phyloP scores from a whole-genome alignment of 768 basidiomycete genomes.

The Russula sp. region DNA sequence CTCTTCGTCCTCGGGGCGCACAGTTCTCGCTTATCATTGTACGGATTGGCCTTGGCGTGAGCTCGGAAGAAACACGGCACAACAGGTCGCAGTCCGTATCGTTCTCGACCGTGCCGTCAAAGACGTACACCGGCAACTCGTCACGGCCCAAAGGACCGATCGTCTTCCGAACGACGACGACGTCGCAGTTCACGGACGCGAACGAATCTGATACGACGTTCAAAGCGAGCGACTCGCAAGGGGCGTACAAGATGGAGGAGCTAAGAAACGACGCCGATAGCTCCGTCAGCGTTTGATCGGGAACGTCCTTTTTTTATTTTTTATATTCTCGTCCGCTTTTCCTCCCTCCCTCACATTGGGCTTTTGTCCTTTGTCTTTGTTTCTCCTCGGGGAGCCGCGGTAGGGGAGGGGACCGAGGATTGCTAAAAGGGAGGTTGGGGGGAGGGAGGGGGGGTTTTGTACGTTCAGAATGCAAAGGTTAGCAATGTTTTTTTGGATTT shows the following conservation, averaged over 20 bases:
- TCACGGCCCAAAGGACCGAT: constrained; percentile 2
- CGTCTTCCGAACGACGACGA: constrained; percentile 16
- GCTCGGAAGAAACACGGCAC: constrained; percentile 10
- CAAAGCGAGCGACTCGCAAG: constrained; percentile 1
- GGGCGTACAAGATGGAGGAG: constrained; percentile 9
- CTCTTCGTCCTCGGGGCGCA: too few species aligned
- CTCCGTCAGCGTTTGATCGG: neutral
- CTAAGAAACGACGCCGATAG: constrained; percentile 4
- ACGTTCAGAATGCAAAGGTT: constrained; percentile 8
- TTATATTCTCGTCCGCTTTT: neutral
- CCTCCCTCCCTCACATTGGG: neutral
- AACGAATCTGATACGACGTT: neutral
- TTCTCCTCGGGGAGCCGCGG: neutral
- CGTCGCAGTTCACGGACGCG: constrained; percentile 11
- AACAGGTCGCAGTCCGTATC: constrained; percentile 5
- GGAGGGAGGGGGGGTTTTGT: neutral
- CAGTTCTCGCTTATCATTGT: constrained; percentile 22
- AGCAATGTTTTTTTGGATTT: constrained; percentile 9
- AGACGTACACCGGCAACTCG: neutral
- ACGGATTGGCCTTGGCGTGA: constrained; percentile 16
- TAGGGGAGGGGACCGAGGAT: neutral
- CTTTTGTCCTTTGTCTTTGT: neutral
- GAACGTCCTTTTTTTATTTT: neutral
- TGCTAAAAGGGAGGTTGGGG: neutral
- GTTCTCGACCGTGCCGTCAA: constrained; percentile 18